phyloP scores from a whole-genome alignment of 352 stramenopile genomes.

The Phytophthora parvispora region DNA sequence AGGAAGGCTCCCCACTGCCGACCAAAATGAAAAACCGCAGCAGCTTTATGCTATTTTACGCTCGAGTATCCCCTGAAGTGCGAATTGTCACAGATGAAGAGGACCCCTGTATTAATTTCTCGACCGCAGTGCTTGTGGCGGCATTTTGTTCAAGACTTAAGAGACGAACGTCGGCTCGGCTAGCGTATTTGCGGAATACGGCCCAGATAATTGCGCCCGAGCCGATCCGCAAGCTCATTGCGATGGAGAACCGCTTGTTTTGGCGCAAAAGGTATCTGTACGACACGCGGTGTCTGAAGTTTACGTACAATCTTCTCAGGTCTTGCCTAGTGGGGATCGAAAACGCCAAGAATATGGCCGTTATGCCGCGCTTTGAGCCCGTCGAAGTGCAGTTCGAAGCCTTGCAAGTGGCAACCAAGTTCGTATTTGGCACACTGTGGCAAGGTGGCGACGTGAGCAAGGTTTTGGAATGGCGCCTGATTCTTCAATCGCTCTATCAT shows the following conservation, averaged over 20 bases:
- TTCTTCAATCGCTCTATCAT: constrained; percentile 79
- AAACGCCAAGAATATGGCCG: constrained; percentile 44
- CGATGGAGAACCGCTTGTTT: constrained; percentile 87
- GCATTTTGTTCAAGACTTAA: constrained; percentile 58
- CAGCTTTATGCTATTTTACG: constrained; percentile 92
- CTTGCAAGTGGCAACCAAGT: constrained; percentile 85
- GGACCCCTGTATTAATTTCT: constrained; percentile 33
- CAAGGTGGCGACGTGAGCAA: constrained; percentile 79
- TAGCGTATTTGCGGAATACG: constrained; percentile 60
- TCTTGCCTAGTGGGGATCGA: constrained; percentile 63
- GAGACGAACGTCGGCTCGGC: constrained; percentile 27
- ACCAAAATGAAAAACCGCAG: constrained; percentile 83
- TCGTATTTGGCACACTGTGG: constrained; percentile 91
- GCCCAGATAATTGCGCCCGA: constrained; percentile 70
- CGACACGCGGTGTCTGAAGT: constrained; percentile 75
- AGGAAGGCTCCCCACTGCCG: constrained; percentile 27
- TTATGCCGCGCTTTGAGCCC: constrained; percentile 66
- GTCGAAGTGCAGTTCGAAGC: constrained; percentile 76
- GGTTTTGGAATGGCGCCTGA: constrained; percentile 79
- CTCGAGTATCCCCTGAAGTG: constrained; percentile 61
- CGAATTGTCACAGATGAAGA: constrained; percentile 24
- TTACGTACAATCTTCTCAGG: constrained; percentile 84
- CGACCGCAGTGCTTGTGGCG: constrained; percentile 37
- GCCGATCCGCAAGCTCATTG: constrained; percentile 80
- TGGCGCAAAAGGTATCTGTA: constrained; percentile 91